phyloP scores from a whole-genome alignment of 441 rosid genomes.

The Gossypium trilobum region DNA sequence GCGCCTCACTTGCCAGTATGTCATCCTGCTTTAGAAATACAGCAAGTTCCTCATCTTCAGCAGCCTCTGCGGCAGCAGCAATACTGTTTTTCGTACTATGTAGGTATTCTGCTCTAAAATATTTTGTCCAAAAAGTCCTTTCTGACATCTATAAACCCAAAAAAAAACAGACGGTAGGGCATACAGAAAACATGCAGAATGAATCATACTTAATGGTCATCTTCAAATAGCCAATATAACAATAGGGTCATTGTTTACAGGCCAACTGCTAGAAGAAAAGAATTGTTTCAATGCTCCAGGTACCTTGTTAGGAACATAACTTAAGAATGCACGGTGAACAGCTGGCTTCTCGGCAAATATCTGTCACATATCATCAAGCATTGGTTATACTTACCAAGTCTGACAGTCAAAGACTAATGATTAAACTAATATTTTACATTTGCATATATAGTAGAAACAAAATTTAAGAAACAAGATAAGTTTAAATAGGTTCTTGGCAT shows the following conservation, averaged over 20 bases:
- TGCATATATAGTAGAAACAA: not conserved
- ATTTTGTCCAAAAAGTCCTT: constrained; percentile 78
- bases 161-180: not conserved
- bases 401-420: not conserved
- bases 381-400: not conserved
- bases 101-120: constrained; percentile 83
- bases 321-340: constrained; percentile 72
- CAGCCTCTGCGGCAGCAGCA: constrained; percentile 88
- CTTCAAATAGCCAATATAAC: not conserved
- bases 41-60: constrained; percentile 92
- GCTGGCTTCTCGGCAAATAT: constrained; percentile 96
- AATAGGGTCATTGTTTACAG: not conserved
- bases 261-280: not conserved
- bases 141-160: constrained; percentile 52
- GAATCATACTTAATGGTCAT: not conserved
- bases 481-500: not conserved
- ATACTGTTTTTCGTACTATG: constrained; percentile 56
- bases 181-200: not conserved
- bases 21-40: constrained; percentile 80
- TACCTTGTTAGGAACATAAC: constrained; percentile 78
- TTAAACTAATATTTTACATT: not conserved
- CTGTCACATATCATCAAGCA: constrained; percentile 28
- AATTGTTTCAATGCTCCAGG: constrained; percentile 10
- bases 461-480: not conserved
- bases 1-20: constrained; percentile 67